Percentiles rank a stretch among this genome's conserved stretches.
These are phyloP conservation scores for Ramaria sp. DNA, from an alignment of 768 basidiomycete genomes.

Conservation along the genomic window DNA sequence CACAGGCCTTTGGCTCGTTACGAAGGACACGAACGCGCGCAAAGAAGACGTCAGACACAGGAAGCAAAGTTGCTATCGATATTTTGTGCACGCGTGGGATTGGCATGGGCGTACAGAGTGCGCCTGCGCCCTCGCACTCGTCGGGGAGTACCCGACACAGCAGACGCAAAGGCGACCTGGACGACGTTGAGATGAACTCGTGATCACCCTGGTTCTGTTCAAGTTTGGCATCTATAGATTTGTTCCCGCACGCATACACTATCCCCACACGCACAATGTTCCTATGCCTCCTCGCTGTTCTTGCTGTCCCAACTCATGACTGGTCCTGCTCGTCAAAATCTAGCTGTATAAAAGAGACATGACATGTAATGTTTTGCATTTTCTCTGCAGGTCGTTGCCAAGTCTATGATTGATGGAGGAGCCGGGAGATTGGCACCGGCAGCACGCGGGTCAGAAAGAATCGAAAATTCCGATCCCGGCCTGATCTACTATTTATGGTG, in stretches of 20 bases:
- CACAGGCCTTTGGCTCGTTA: conserved; percentile 78
- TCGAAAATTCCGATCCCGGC: background rate
- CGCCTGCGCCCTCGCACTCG: background rate
- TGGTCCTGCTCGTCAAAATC: background rate
- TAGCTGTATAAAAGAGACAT: background rate
- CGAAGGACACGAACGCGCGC: conserved; percentile 67
- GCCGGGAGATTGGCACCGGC: background rate
- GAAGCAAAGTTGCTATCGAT: conserved; percentile 67
- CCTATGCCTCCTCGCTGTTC: background rate
- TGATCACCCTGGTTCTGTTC: background rate
- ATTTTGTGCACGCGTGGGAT: conserved; percentile 77
- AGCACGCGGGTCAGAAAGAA: background rate
- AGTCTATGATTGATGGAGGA: background rate
- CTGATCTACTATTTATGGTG: background rate
- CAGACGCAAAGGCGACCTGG: conserved; percentile 26
- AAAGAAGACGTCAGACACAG: conserved; percentile 58
- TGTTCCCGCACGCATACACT: background rate
- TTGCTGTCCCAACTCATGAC: background rate
- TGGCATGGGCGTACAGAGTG: conserved; percentile 29
- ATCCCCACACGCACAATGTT: background rate
- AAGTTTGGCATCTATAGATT: background rate
- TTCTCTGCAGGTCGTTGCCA: background rate
- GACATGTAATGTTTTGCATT: background rate
- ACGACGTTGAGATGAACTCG: conserved; percentile 35
- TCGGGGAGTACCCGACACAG: conserved; percentile 21